phyloP scores from a whole-genome alignment of 2,329 filamentous ascomycete species.

The Alternaria conjuncta region DNA sequence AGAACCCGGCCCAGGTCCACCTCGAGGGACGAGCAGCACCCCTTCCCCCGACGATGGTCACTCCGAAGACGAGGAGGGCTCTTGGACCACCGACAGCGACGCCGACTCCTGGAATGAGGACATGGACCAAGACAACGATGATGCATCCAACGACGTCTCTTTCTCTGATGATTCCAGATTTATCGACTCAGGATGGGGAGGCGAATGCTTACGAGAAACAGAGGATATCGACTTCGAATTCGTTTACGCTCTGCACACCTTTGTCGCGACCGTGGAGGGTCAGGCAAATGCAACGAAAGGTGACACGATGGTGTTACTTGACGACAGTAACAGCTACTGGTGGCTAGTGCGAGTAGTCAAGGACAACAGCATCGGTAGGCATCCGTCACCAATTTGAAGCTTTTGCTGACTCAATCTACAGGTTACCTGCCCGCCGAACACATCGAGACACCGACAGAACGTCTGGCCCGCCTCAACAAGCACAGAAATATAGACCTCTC shows the following conservation, averaged over 20 bases:
- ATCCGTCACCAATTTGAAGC: background rate
- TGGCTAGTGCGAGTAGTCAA: conserved; percentile 98
- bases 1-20: background rate
- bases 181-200: conserved; percentile 75
- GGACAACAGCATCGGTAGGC: conserved; percentile 86
- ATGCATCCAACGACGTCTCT: conserved; percentile 68
- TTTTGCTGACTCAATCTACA: conserved; percentile 48
- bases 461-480: conserved; percentile 92
- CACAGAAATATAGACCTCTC: conserved; percentile 93
- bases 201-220: conserved; percentile 86
- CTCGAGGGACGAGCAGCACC: conserved; percentile 16
- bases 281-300: conserved; percentile 98
- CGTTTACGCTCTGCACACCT: conserved; percentile 97
- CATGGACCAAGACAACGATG: conserved; percentile 49
- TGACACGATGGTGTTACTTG: conserved; percentile 96
- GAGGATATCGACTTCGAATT: conserved; percentile 99
- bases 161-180: conserved; percentile 66
- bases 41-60: conserved; percentile 6
- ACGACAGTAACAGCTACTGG: conserved; percentile 99
- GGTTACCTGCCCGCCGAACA: conserved; percentile 97
- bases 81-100: conserved; percentile 49
- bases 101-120: conserved; percentile 46
- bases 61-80: conserved; percentile 26
- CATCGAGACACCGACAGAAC: conserved; percentile 96
- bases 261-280: conserved; percentile 95